Evolutionary conservation across 441 rosid genomes (phyloP).

Genomic region (Pelargonium fulgidum): DNA sequence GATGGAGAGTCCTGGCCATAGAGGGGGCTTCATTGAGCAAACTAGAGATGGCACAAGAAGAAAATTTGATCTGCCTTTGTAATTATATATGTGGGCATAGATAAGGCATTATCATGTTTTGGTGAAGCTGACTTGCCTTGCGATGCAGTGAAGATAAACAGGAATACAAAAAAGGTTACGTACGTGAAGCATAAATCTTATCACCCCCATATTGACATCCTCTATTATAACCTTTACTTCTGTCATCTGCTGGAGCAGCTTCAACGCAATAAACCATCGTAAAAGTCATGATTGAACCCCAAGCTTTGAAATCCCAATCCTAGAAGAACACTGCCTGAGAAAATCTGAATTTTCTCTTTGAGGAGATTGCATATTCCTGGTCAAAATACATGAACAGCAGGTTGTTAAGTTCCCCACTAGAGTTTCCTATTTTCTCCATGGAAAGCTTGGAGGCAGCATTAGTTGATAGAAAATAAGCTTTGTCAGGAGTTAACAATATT

Average conservation of each 20-base stretch:
- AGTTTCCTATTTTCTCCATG: conserved; percentile 10
- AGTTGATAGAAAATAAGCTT: conserved; percentile 17
- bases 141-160: conserved; percentile 7
- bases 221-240: conserved; percentile 13
- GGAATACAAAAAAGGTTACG: conserved; percentile 3
- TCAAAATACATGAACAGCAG: conserved; percentile 23
- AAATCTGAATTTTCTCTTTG: conserved; percentile 34
- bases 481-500: conserved; percentile 5
- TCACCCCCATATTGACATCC: conserved; percentile 7
- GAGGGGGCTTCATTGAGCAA: neutral
- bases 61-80: neutral
- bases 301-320: conserved; percentile 54
- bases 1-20: neutral
- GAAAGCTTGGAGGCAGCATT: conserved; percentile 1
- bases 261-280: conserved; percentile 50
- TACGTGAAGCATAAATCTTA: conserved; percentile 17
- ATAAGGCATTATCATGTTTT: neutral
- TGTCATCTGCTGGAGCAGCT: conserved; percentile 19
- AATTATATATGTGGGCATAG: neutral
- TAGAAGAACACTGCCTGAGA: conserved; percentile 39
- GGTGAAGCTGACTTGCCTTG: conserved; percentile 8
- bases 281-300: conserved; percentile 62
- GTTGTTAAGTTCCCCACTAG: conserved; percentile 6
- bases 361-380: conserved; percentile 41
- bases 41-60: neutral